Base-by-base conservation (phyloP, 2,329 filamentous ascomycete genomes). In the Harringtonia lauricola region DNA sequence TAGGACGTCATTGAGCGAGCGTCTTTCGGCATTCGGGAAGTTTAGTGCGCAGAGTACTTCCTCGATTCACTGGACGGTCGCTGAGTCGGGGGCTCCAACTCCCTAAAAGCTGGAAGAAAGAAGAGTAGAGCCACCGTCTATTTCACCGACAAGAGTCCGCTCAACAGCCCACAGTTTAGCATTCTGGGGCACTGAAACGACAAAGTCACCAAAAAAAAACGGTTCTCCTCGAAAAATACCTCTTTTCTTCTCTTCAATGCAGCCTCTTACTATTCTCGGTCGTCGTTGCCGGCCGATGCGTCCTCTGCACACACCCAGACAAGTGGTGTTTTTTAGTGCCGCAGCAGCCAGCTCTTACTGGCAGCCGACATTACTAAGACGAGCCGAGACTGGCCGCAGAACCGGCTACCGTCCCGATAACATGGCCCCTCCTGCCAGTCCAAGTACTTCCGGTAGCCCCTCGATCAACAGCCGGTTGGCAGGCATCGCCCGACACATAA, bases 401-500 rank as follows among this genome's bases (percentile, higher is more conserved):
- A 31, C 13, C 34, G 24, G 36, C 36, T 2, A 13, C 4, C 30
- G 8, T 30, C 7, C 17, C 35, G 33, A 10, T 13, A 36, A 28
- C 30, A 49, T 41, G 46, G 46, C 41, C 43, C 46, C 44, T 42
- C 41, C 41, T 39, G 43, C 41, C 9, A 30, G 26, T 24, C 36
- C 26, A 17, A 22, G 12, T 17, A 24, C 41, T 39, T 28, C 21
- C n/a, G 37, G 33, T 28, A 47, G 39, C 50, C 45, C 49, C 48
- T 51, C 56, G 39, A 54, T 55, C 43, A 53, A 57, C 22, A 26
- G 22, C 38, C 51, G 58, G 28, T 49, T 58, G 33, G 52, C 56
- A 24, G 50, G 52, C 46, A 54, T 55, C 50, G 56, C 58, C 42
- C 49, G 51, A 43, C 59, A 56, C 42, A 53, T 53, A 37, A 33